Evolutionary conservation across 345 rosid genomes (phyloP).

Genomic region (Melastoma malabathricum): DNA sequence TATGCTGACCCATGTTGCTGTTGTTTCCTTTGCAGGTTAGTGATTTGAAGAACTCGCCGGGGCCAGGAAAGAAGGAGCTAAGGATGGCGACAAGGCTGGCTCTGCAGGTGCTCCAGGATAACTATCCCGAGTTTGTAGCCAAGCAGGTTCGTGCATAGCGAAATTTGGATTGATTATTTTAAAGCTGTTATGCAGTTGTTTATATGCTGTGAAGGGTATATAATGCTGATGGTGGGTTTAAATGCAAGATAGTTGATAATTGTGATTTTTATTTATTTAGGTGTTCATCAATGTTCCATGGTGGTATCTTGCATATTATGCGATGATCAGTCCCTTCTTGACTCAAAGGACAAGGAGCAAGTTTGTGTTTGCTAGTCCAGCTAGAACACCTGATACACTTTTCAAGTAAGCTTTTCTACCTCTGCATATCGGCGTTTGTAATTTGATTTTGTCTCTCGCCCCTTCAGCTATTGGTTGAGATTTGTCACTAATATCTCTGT

Average conservation of each 20-base stretch:
- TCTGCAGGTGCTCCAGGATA: slow-evolving; percentile 74
- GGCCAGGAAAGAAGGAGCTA: slow-evolving; percentile 67
- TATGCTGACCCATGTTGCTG: too few relatives aligned
- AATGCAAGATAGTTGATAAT: not conserved
- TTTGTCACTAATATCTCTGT: too few relatives aligned
- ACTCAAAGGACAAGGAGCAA: slow-evolving; percentile 93
- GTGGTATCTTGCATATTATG: slow-evolving; percentile 88
- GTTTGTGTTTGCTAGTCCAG: slow-evolving; percentile 73
- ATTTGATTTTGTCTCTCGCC: not conserved
- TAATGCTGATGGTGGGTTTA: not conserved
- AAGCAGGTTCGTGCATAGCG: slow-evolving; percentile 44
- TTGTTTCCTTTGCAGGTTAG: slow-evolving; percentile 20
- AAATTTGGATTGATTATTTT: not conserved
- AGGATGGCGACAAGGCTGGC: slow-evolving; percentile 73
- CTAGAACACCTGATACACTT: slow-evolving; percentile 64
- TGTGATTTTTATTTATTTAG: slow-evolving; percentile 18
- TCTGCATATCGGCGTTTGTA: not conserved
- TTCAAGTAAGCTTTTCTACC: slow-evolving; percentile 42
- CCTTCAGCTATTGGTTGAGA: too few relatives aligned
- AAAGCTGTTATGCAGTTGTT: not conserved
- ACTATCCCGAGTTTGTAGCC: slow-evolving; percentile 90
- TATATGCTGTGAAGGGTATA: not conserved
- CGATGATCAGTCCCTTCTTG: slow-evolving; percentile 65
- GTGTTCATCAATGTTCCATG: slow-evolving; percentile 91
- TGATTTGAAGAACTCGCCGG: slow-evolving; percentile 82